Conservation (phyloP, 2,329 filamentous ascomycete species). For the Ophiognomonia clavigignenti-juglandacearum region DNA sequence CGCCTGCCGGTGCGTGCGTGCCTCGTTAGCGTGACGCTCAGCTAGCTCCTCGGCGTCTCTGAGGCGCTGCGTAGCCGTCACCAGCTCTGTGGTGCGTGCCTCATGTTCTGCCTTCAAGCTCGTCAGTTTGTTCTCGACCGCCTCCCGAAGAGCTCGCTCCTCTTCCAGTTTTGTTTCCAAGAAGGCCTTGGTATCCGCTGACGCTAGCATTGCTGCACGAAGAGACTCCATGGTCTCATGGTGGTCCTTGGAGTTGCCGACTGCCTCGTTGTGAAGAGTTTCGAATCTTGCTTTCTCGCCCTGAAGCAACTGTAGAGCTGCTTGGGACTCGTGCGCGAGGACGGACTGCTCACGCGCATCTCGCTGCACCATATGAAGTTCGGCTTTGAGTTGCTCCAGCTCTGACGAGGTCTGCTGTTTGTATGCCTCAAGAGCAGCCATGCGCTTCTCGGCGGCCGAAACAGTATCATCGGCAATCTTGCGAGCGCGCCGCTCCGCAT, state of each 20-base stretch:
- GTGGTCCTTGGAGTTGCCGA: slow-evolving; percentile 65
- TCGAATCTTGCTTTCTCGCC: slow-evolving; percentile 82
- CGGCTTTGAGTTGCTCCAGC: slow-evolving; percentile 77
- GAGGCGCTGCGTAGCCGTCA: slow-evolving; percentile 66
- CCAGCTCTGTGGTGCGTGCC: slow-evolving; percentile 70
- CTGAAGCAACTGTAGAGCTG: slow-evolving; percentile 67
- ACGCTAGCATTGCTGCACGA: slow-evolving; percentile 72
- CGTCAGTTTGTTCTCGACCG: slow-evolving; percentile 69
- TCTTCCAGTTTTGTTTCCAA: slow-evolving; percentile 80
- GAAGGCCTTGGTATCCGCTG: slow-evolving; percentile 68
- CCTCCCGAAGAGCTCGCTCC: slow-evolving; percentile 71
- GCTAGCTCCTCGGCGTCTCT: slow-evolving; percentile 84
- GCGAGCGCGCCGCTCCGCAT: slow-evolving; percentile 74
- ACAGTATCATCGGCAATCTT: slow-evolving; percentile 85
- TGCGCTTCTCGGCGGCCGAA: slow-evolving; percentile 74
- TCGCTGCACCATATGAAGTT: slow-evolving; percentile 75
- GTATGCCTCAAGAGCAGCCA: slow-evolving; percentile 77
- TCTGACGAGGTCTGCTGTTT: slow-evolving; percentile 81
- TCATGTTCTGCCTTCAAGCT: slow-evolving; percentile 82
- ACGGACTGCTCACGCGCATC: slow-evolving; percentile 76
- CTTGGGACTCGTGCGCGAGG: slow-evolving; percentile 69
- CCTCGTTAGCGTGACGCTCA: slow-evolving; percentile 82
- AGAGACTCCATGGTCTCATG: slow-evolving; percentile 68
- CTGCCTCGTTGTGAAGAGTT: slow-evolving; percentile 61
- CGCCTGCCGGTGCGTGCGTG: slow-evolving; percentile 75